Conservation (phyloP, 805 yeast genomes). For the Nakazawaea ishiwadae region DNA sequence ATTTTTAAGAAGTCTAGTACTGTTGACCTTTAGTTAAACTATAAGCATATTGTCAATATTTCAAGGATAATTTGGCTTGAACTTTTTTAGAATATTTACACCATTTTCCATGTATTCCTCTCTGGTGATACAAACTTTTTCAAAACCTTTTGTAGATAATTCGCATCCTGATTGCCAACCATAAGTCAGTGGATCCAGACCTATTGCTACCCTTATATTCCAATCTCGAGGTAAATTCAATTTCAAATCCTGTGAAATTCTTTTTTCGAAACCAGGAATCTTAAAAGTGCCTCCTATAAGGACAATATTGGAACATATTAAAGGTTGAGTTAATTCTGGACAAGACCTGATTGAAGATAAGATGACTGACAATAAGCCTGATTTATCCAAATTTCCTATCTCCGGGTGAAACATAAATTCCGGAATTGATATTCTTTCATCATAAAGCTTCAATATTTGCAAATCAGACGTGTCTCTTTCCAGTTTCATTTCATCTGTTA, state of each 20-base stretch:
- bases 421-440: slow-evolving; percentile 86
- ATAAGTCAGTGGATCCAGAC: slow-evolving; percentile 27
- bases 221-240: slow-evolving; percentile 70
- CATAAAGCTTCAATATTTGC: slow-evolving; percentile 65
- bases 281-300: slow-evolving; percentile 81
- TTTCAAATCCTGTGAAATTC: slow-evolving; percentile 59
- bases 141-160: slow-evolving; percentile 36
- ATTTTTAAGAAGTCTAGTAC: too few relatives aligned
- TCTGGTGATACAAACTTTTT: slow-evolving; percentile 57
- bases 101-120: slow-evolving; percentile 89
- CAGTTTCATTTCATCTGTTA: slow-evolving; percentile 25
- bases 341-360: slow-evolving; percentile 63
- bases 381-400: slow-evolving; percentile 66
- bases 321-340: slow-evolving; percentile 71
- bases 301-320: slow-evolving; percentile 74
- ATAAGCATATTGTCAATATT: too few relatives aligned
- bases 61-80: slow-evolving; percentile 3
- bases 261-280: slow-evolving; percentile 57
- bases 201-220: slow-evolving; percentile 44
- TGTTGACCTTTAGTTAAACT: too few relatives aligned
- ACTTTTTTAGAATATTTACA: slow-evolving; percentile 29
- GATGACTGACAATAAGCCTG: slow-evolving; percentile 71
- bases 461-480: slow-evolving; percentile 35
- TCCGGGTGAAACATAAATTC: slow-evolving; percentile 86
- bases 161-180: slow-evolving; percentile 57